Base-by-base conservation (phyloP, 345 rosid genomes). In the Aquilaria yunnanensis region DNA sequence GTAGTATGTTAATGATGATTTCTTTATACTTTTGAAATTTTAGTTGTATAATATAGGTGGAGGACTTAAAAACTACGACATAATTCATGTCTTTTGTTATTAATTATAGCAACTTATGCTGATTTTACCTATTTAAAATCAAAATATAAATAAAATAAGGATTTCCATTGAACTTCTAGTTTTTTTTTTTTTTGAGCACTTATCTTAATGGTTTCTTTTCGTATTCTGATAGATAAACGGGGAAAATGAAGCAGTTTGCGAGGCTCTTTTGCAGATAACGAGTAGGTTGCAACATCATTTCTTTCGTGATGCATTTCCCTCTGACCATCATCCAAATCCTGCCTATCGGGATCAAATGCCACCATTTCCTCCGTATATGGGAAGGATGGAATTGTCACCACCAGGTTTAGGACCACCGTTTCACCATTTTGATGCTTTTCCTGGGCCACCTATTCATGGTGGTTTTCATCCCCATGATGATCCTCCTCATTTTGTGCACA, bases 201-300 rank as follows among this genome's bases (percentile, higher is more conserved):
- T 12, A 11, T 55, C 14, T 58, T 64, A 45, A n/a, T 12, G 54
- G 9, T 49, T 43, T 60, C 12, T 72, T 30, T 41, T 51, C 62
- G 49, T 16, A 16, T 51, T 33, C 32, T 64, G 54, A 49, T 76
- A 88, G 96, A 73, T 88, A 47, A 79, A 71, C 7, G 96, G 96
- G 61, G 92, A 81, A 48, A 66, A 62, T 77, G 88, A 88, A 56
- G 75, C 74, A 58, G 88, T 88, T 74, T 84, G 72, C 61, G 96
- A 88, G 43, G 96, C 92, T 63, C 78, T 88, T 32, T 32, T 85
- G 64, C 89, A 80, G 75, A 81, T 88, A 80, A 85, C 92, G 62
- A 63, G 79, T 16, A 77, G 92, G 74, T 70, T 85, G 75, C 83
- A 69, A 52, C 74, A 83, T 74, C 86, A 83, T 69, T 81, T 78